Evolutionary conservation across 169 alveolate genomes (phyloP).

Genomic region (Plasmodium vivax): DNA sequence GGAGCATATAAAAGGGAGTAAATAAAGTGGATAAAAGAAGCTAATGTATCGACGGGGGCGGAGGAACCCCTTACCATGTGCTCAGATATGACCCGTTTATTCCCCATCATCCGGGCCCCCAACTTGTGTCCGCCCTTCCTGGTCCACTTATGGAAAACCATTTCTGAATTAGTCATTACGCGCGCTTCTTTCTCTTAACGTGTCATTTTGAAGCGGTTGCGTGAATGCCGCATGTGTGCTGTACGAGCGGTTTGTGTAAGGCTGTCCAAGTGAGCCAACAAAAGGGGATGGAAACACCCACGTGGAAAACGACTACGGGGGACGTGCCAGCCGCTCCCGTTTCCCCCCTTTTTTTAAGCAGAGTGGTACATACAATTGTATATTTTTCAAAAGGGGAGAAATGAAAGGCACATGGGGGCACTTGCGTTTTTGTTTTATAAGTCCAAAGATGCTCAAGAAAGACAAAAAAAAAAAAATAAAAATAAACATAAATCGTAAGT

Average conservation of each 20-base stretch:
- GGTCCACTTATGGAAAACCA: not conserved
- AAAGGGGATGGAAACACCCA: not conserved
- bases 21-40: too few relatives aligned
- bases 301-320: not conserved
- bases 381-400: not conserved
- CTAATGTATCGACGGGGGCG: too few relatives aligned
- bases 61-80: not conserved
- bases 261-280: not conserved
- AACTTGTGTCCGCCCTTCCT: not conserved
- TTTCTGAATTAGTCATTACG: not conserved
- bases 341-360: not conserved
- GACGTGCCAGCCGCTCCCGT: not conserved
- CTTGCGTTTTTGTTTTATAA: not conserved
- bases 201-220: not conserved
- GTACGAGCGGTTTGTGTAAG: not conserved
- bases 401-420: not conserved
- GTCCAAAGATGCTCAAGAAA: not conserved
- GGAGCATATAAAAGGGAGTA: not conserved
- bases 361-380: not conserved
- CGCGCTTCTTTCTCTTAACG: not conserved
- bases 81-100: not conserved
- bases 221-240: not conserved
- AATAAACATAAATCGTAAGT: not conserved
- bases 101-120: not conserved
- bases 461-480: not conserved